Conservation (phyloP, 257 asterid genomes). For the Forsythia suspensa region DNA sequence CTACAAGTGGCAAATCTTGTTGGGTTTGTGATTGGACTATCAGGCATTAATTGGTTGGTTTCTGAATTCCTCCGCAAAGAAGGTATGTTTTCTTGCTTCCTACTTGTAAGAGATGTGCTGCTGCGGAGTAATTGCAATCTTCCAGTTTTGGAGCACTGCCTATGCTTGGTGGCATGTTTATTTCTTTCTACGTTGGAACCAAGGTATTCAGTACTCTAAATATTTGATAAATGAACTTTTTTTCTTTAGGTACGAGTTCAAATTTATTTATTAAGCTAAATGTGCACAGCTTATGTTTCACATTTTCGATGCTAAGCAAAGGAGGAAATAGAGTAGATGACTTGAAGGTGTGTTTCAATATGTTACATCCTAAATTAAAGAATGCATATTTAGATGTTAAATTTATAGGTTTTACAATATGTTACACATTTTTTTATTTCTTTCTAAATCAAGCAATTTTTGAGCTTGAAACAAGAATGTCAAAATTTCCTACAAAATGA, state of each 20-base stretch:
- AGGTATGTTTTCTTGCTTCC: conserved; percentile 45
- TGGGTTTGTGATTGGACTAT: conserved; percentile 95
- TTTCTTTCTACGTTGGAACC: conserved; percentile 85
- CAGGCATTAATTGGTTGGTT: conserved; percentile 86
- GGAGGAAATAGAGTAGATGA: conserved; percentile 45
- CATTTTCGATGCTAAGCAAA: conserved; percentile 73
- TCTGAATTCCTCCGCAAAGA: conserved; percentile 64
- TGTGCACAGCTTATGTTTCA: conserved; percentile 86
- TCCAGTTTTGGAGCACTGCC: conserved; percentile 57
- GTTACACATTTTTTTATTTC: neutral
- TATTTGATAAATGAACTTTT: conserved; percentile 6
- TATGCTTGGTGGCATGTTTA: conserved; percentile 64
- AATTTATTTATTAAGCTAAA: conserved; percentile 20
- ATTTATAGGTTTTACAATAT: neutral
- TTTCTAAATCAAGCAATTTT: neutral
- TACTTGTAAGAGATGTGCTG: neutral
- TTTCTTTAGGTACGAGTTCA: conserved; percentile 18
- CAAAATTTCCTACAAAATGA: neutral
- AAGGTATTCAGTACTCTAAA: conserved; percentile 52
- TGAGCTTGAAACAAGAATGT: neutral
- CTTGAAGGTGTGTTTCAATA: conserved; percentile 26
- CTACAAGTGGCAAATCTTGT: conserved; percentile 92
- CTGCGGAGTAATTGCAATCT: conserved; percentile 19
- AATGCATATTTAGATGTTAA: neutral
- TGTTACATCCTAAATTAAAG: neutral